Evolutionary conservation across 129 eudicot species (phyloP), one percentile per base, ranked within the genome.

Genomic region (Pittosporum tobira): DNA sequence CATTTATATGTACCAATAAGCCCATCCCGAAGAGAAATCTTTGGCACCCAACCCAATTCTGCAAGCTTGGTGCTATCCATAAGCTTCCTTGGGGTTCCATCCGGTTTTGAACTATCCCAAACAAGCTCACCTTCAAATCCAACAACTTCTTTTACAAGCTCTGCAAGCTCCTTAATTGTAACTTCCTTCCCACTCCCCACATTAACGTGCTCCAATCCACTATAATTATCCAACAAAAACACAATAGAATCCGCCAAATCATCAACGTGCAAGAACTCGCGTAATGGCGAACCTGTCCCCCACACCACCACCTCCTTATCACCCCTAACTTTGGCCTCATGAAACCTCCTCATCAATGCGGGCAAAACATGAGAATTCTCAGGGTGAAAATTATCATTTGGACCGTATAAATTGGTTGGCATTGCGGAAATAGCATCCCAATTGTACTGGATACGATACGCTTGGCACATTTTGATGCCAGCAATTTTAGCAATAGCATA

Each of bases 151-250:
- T 81, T 93, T 58, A 93, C 95, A 78, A 87, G 59, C 77, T 87
- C 96, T 0, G 99, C 99, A 37, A 93, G 75, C 74, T 87, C 99
- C 79, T 84, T 93, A 25, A 93, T 93, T 0, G 72, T 76, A 1
- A 93, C 99, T 80, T 93, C 99, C 64, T 78, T 84, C 69, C 99
- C 99, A 49, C 99, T 93, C 62, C 99, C 99, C 59, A 93, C 96
- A 71, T 93, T 93, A 60, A 93, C 84, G 62, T 93, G 99, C 44
- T 71, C 94, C 72, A 93, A 63, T n/a, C 77, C 99, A 31, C 91
- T 81, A 51, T 93, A 93, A 4, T 71, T 78, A 56, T 93, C 96
- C 88, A 93, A 18, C 80, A 87, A 43, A 60, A 78, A 93, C 44
- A 93, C 87, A 15, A 78, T 74, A 0, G 94, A 79, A 34, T 93